These are phyloP conservation scores for Catenaria anguillulae DNA, from an alignment of 371 early-diverging fungal genomes.

Conservation along the genomic window DNA sequence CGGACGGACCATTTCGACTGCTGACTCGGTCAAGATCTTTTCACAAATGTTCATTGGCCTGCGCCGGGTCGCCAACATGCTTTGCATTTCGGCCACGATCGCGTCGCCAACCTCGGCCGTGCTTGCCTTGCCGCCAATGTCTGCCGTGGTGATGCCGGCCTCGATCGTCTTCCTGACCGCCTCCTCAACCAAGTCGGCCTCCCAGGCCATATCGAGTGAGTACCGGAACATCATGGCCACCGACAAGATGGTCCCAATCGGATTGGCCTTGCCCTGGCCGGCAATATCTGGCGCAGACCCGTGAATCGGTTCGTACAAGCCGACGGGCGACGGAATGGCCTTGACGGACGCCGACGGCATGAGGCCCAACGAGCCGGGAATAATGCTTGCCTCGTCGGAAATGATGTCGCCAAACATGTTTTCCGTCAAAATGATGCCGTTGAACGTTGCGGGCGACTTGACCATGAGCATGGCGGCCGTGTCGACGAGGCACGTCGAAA, in stretches of 20 bases:
- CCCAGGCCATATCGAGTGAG: slow-evolving; percentile 71
- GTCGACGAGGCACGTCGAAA: slow-evolving; percentile 84
- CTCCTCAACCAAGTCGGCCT: slow-evolving; percentile 75
- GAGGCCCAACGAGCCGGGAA: slow-evolving; percentile 86
- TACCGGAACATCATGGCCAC: slow-evolving; percentile 87
- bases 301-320: slow-evolving; percentile 93
- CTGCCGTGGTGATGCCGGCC: slow-evolving; percentile 64
- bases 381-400: slow-evolving; percentile 86
- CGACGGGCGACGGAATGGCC: slow-evolving; percentile 59
- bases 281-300: slow-evolving; percentile 97
- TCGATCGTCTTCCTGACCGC: slow-evolving; percentile 84
- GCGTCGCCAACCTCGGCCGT: slow-evolving; percentile 82
- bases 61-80: slow-evolving; percentile 28
- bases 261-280: slow-evolving; percentile 87
- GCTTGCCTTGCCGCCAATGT: slow-evolving; percentile 67
- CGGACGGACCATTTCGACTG: slow-evolving; percentile 44
- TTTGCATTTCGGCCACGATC: slow-evolving; percentile 29
- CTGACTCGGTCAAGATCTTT: slow-evolving; percentile 54
- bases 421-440: slow-evolving; percentile 89
- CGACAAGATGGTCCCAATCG: slow-evolving; percentile 89
- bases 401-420: slow-evolving; percentile 98
- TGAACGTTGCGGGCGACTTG: slow-evolving; percentile 68
- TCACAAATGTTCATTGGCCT: slow-evolving; percentile 57
- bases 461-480: slow-evolving; percentile 94
- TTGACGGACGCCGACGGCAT: slow-evolving; percentile 81